Base-by-base conservation (phyloP, 108 stramenopile genomes). In the Skeletonema tropicum region DNA sequence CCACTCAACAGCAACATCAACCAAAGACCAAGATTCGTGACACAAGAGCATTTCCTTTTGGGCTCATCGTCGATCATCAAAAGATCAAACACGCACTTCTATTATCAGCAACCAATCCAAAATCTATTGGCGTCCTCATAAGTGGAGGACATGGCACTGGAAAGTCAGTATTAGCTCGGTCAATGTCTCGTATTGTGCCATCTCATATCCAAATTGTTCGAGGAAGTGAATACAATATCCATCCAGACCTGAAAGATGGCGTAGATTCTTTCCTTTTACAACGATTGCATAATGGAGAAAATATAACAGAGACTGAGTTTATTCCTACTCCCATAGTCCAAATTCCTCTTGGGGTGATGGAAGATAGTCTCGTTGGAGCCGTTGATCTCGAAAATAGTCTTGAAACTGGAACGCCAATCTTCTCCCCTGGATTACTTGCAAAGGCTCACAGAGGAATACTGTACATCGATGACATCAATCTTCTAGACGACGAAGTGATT, bases 401-500 rank as follows among this genome's bases (percentile, higher is more conserved):
- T 23, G 75, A 86, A 64, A 70, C 75, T 57, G 90, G 90, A 30
- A 72, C 76, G 60, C 82, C 88, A 13, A 66, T 87, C 45, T 91
- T 91, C 70, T 66, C 76, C 55, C 90, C 90, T 5, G 90, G 90
- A 13, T 57, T 91, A 35, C 73, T 91, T 38, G 90, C 90, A 19
- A 80, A 62, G 52, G 89, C 89, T 26, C 88, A 91, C 70, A 79
- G 90, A 25, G 90, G 83, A 5, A 67, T 88, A 15, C 84, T 91
- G 6, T 91, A 88, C 62, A 76, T 91, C 19, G 90, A 91, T 36
- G 90, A 91, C 59, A 86, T 91, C 67, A 91, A 91, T 61, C 74
- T 91, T 30, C 85, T 91, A 26, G 90, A 91, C 61, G 80, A 71
- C 7, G 88, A 91, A 73, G 71, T 84, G 36, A 73, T 70, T 41